These are phyloP conservation scores for Gelatoporia subvermispora DNA, from an alignment of 768 basidiomycete species.

Conservation along the genomic window DNA sequence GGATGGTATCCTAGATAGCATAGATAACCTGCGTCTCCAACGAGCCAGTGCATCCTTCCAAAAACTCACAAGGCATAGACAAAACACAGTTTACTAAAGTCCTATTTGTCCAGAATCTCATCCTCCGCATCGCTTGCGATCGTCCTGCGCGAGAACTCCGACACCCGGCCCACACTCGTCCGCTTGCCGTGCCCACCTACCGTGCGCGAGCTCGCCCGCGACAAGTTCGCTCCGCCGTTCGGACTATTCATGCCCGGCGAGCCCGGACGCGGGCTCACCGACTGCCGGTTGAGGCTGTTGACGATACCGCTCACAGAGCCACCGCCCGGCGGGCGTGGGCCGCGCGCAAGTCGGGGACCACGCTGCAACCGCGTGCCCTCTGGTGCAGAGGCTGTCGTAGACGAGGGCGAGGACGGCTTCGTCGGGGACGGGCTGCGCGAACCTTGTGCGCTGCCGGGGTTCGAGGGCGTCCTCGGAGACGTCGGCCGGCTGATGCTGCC, in stretches of 20 bases:
- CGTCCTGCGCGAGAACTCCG: constrained; percentile 57
- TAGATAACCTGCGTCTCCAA: too few species aligned
- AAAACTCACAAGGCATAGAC: too few species aligned
- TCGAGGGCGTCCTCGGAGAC: constrained; percentile 33
- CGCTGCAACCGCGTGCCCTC: constrained; percentile 31
- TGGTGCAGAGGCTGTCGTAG: constrained; percentile 38
- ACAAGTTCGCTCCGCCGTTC: constrained; percentile 7
- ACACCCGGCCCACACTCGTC: constrained; percentile 28
- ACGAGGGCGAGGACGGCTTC: constrained; percentile 37
- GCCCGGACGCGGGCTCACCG: constrained; percentile 15
- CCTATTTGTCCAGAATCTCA: constrained; percentile 39
- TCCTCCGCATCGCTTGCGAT: constrained; percentile 86
- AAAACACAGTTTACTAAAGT: too few species aligned
- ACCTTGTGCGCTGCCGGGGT: constrained; percentile 21
- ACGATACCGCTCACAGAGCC: constrained; percentile 49
- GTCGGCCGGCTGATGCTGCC: constrained; percentile 16
- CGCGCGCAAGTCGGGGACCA: constrained; percentile 46
- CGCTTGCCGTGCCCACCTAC: constrained; percentile 18
- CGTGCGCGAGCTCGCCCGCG: constrained; percentile 19
- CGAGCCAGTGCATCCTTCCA: too few species aligned
- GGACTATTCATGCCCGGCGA: constrained; percentile 9
- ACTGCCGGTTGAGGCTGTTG: constrained; percentile 51
- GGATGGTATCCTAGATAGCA: too few species aligned
- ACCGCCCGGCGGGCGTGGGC: constrained; percentile 38
- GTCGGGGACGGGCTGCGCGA: constrained; percentile 27